These are phyloP conservation scores for Trichosporon faecale DNA, from an alignment of 1,284 basidiomycete genomes.

Conservation along the genomic window DNA sequence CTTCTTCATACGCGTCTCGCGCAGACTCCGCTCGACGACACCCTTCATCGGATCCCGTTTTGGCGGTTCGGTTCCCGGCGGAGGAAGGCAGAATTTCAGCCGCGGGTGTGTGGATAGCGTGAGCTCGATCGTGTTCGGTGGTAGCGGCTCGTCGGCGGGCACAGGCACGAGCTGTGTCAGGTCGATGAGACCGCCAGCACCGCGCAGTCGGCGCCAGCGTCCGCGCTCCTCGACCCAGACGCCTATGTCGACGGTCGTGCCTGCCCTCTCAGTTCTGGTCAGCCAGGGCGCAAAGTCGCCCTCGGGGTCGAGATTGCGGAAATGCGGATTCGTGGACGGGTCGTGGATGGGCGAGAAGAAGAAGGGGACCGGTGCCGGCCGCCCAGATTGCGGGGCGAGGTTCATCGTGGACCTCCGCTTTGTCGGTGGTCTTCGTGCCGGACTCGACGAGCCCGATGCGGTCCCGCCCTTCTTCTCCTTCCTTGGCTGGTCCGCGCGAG, in stretches of 20 bases:
- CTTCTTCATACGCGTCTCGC: constrained; percentile 51
- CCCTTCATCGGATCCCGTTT: constrained; percentile 18
- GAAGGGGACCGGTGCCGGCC: constrained; percentile 37
- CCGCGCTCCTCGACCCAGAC: constrained; percentile 42
- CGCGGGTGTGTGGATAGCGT: constrained; percentile 33
- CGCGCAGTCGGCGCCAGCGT: constrained; percentile 14
- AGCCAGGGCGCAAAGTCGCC: constrained; percentile 51
- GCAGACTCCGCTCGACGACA: constrained; percentile 43
- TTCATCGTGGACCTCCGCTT: constrained; percentile 21
- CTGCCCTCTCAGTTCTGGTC: constrained; percentile 29
- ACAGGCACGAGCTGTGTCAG: constrained; percentile 13
- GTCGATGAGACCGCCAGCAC: constrained; percentile 15
- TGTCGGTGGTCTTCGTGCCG: constrained; percentile 5
- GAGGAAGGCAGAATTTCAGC: constrained; percentile 31
- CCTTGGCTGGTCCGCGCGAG: neutral
- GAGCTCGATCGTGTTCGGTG: constrained; percentile 38
- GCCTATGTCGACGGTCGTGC: constrained; percentile 31
- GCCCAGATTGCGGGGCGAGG: neutral
- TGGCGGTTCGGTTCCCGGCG: neutral
- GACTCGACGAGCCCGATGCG: neutral
- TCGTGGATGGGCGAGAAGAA: constrained; percentile 49
- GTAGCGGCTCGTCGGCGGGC: constrained; percentile 6
- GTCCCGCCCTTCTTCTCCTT: neutral
- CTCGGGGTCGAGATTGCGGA: constrained; percentile 31
- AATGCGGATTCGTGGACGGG: constrained; percentile 47